Base-by-base conservation (phyloP, 1,284 basidiomycete species). In the Irpex sp. region DNA sequence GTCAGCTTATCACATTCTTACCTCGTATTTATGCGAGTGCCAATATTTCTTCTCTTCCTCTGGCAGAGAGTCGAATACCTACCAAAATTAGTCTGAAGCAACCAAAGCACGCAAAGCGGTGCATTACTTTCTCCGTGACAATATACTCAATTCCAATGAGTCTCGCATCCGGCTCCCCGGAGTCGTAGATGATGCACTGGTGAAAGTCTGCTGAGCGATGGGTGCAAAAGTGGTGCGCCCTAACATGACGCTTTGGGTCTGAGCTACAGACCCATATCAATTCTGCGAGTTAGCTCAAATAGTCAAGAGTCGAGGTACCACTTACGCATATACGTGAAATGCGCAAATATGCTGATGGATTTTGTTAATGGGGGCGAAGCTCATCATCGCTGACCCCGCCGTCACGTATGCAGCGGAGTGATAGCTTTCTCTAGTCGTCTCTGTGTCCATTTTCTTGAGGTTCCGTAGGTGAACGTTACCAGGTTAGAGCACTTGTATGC, bases 61-160 rank as follows among this genome's bases (percentile, higher is more conserved):
- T 0, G 77, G 72, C 0, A 85, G 72, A 0, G 68, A 64, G 36
- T 69, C 64, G 68, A 82, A 84, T 16, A 78, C 63, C 70, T 75
- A 39, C 35, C 0, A 21, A n/a, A 36, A 14, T n/a, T 10, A 12
- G 14, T 28, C 23, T 10, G 47, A 21, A 9, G 14, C n/a, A 1
- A 14, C 4, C 5, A 35, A n/a, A 28, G 12, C 14, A 45, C 52
- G 42, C 28, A 57, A 47, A 45, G 2, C 57, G 5, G 59, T 55
- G 62, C 23, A 39, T 16, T 61, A 71, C 75, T 63, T 78, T 71
- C 58, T 80, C 79, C 3, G 74, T 71, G 33, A 82, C 73, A 60
- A 83, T 77, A 64, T 84, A 84, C 67, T 83, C 82, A 53, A 84
- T 77, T 0, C 80, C 81, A 61, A 83, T 81, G 53, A 83, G 71